phyloP scores from a whole-genome alignment of 208 protist genomes.

The Wallacemonas sp. region DNA sequence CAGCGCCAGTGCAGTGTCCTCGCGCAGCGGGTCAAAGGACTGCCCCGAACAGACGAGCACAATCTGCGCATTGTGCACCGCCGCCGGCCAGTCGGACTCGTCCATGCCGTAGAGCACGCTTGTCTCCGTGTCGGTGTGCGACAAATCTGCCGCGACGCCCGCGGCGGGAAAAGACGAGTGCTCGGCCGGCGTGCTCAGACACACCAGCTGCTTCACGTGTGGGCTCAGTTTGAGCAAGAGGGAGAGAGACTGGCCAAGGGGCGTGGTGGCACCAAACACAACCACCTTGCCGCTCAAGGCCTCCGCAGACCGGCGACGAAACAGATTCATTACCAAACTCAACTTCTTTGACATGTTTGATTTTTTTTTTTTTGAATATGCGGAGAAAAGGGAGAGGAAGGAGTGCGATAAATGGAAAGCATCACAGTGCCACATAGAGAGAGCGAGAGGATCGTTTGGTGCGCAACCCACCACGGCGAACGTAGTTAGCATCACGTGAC shows the following conservation, averaged over 20 bases:
- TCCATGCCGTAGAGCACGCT: slow-evolving; percentile 39
- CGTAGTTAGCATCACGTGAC: no score
- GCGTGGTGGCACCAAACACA: slow-evolving; percentile 91
- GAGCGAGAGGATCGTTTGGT: no score
- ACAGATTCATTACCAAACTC: slow-evolving; percentile 19
- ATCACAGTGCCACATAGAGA: no score
- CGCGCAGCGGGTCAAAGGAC: slow-evolving; percentile 89
- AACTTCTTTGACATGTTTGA: background rate
- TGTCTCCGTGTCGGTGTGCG: slow-evolving; percentile 72
- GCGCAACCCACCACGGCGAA: no score
- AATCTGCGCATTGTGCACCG: slow-evolving; percentile 76
- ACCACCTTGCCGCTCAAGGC: slow-evolving; percentile 69
- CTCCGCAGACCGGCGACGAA: slow-evolving; percentile 26
- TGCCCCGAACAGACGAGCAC: slow-evolving; percentile 91
- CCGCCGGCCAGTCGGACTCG: slow-evolving; percentile 51
- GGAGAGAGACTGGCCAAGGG: slow-evolving; percentile 93
- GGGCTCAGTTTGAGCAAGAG: slow-evolving; percentile 90
- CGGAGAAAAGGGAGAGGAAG: no score
- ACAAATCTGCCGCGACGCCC: slow-evolving; percentile 76
- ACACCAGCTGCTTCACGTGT: slow-evolving; percentile 74
- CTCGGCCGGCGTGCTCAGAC: slow-evolving; percentile 59
- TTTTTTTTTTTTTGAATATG: slow-evolving; percentile 11
- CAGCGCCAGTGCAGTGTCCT: slow-evolving; percentile 89
- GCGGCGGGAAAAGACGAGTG: slow-evolving; percentile 25
- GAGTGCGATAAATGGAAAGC: no score